A percentile compares a stretch with the other conserved stretches of the same genome.
phyloP scores from a whole-genome alignment of 345 rosid species.

The Gossypium raimondii region DNA sequence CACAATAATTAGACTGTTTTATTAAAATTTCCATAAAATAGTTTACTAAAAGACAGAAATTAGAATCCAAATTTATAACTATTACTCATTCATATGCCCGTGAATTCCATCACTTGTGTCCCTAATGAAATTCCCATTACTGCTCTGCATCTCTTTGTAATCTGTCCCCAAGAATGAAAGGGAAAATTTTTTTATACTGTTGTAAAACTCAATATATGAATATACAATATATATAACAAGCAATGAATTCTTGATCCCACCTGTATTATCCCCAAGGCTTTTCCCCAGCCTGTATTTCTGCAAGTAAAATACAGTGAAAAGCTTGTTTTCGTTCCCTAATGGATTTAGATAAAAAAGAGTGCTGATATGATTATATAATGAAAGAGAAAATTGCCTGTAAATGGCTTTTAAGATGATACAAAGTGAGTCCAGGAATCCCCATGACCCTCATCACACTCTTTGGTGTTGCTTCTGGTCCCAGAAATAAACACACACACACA shows the following conservation, averaged over 20 bases:
- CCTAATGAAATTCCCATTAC: conserved; percentile 20
- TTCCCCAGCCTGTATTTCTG: conserved; percentile 94
- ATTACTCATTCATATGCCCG: conserved; percentile 59
- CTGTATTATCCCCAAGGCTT: conserved; percentile 36
- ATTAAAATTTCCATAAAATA: conserved; percentile 5
- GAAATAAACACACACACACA: conserved; percentile 12
- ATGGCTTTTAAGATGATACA: conserved; percentile 96
- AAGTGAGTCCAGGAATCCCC: conserved; percentile 84
- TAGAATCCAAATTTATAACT: conserved; percentile 16
- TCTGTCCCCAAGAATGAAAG: conserved; percentile 31
- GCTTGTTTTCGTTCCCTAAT: background rate
- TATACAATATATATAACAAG: background rate
- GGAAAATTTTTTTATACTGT: background rate
- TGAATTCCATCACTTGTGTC: conserved; percentile 33
- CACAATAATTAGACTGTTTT: conserved; percentile 20
- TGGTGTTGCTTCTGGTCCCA: conserved; percentile 84
- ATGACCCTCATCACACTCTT: conserved; percentile 79
- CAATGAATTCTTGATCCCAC: conserved; percentile 9
- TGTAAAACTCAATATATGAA: background rate
- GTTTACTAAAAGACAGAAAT: background rate
- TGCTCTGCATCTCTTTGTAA: conserved; percentile 40
- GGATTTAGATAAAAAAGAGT: background rate
- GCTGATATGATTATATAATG: conserved; percentile 6
- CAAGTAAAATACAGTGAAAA: conserved; percentile 11
- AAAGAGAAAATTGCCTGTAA: conserved; percentile 51